Evolutionary conservation across 2,329 filamentous ascomycete species (phyloP).

Genomic region (Pseudonectria buxi): DNA sequence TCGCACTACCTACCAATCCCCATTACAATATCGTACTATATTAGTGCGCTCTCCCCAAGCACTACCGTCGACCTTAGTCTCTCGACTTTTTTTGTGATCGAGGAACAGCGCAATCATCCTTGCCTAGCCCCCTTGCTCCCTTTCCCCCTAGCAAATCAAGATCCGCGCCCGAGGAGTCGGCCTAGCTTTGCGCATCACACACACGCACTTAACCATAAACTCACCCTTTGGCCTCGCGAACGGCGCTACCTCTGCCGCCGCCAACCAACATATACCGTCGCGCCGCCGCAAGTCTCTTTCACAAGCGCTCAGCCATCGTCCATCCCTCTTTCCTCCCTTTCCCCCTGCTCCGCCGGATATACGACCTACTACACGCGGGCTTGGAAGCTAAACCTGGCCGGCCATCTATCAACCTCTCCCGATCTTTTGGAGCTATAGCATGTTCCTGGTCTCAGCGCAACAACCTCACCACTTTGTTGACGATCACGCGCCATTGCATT

Average conservation of each 20-base stretch:
- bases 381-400: constrained; percentile 27
- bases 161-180: constrained; percentile 28
- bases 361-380: constrained; percentile 25
- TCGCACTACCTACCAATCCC: constrained; percentile 23
- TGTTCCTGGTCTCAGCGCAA: constrained; percentile 29
- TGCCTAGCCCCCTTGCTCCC: constrained; percentile 22
- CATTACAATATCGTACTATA: constrained; percentile 32
- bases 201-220: constrained; percentile 23
- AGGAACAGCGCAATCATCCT: constrained; percentile 24
- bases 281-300: constrained; percentile 26
- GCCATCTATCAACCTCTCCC: constrained; percentile 21
- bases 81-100: constrained; percentile 24
- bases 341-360: constrained; percentile 21
- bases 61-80: constrained; percentile 23
- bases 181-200: constrained; percentile 27
- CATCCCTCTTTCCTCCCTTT: constrained; percentile 12
- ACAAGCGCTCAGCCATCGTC: constrained; percentile 24
- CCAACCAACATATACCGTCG: constrained; percentile 30
- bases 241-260: constrained; percentile 28
- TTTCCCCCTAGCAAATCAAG: constrained; percentile 20
- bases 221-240: constrained; percentile 23
- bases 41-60: constrained; percentile 34
- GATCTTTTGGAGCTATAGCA: constrained; percentile 27
- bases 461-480: constrained; percentile 26
- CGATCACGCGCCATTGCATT: constrained; percentile 17